These are phyloP conservation scores for Kodamaea leandrae DNA, from an alignment of 805 yeast genomes.

Conservation along the genomic window DNA sequence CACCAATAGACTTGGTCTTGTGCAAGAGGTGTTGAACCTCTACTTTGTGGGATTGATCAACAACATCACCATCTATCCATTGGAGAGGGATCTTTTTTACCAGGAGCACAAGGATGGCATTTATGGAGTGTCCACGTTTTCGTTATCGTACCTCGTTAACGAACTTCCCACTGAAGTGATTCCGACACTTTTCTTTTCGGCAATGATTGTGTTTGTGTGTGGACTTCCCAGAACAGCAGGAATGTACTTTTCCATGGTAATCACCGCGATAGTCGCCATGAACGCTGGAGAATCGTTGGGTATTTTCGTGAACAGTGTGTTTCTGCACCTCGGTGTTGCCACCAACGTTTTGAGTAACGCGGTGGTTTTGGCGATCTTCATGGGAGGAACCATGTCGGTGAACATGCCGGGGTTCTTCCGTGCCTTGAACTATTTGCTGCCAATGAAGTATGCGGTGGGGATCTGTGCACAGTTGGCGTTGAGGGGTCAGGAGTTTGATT, in stretches of 20 bases:
- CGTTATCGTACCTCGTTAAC: slow-evolving; percentile 21
- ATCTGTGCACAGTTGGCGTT: slow-evolving; percentile 22
- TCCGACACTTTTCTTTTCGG: slow-evolving; percentile 20
- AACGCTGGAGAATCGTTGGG: slow-evolving; percentile 30
- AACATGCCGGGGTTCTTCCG: slow-evolving; percentile 26
- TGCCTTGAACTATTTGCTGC: slow-evolving; percentile 25
- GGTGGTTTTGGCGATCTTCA: slow-evolving; percentile 23
- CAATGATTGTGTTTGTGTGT: slow-evolving; percentile 21
- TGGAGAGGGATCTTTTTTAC: slow-evolving; percentile 24
- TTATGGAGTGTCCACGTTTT: slow-evolving; percentile 22
- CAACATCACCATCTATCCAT: slow-evolving; percentile 23
- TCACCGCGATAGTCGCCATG: slow-evolving; percentile 17
- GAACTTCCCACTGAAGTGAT: slow-evolving; percentile 26
- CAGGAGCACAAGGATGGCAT: slow-evolving; percentile 26
- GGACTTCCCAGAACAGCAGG: slow-evolving; percentile 23
- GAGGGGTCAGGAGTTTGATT: slow-evolving; percentile 17
- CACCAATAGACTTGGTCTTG: slow-evolving; percentile 24
- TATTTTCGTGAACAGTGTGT: slow-evolving; percentile 22
- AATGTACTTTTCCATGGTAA: slow-evolving; percentile 22
- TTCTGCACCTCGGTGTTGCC: slow-evolving; percentile 25
- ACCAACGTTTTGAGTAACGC: slow-evolving; percentile 21
- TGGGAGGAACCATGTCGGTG: slow-evolving; percentile 32
- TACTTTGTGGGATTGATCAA: slow-evolving; percentile 27
- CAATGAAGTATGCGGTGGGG: slow-evolving; percentile 24
- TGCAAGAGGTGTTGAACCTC: slow-evolving; percentile 22